These are phyloP conservation scores for Diaporthe amygdali DNA, from an alignment of 2,329 filamentous ascomycete genomes.

Conservation along the genomic window DNA sequence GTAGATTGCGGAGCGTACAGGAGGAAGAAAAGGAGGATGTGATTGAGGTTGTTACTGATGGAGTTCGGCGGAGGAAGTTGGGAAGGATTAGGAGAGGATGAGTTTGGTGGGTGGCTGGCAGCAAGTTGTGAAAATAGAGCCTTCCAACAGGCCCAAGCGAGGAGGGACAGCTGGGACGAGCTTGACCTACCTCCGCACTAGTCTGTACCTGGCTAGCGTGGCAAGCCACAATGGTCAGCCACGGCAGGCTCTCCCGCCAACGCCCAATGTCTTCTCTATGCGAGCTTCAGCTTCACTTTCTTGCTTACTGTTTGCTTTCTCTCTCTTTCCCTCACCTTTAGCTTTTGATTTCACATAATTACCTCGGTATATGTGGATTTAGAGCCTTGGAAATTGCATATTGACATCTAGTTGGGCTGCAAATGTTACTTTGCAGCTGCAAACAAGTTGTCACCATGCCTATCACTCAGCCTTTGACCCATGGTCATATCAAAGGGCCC, in stretches of 20 bases:
- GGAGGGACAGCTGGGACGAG: not conserved
- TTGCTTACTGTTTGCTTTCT: not conserved
- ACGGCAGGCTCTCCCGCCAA: not conserved
- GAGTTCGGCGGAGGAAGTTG: not conserved
- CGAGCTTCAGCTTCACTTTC: not conserved
- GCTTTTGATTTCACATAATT: no score
- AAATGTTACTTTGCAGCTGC: no score
- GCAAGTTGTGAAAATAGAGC: slow-evolving; percentile 15
- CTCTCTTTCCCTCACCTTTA: no score
- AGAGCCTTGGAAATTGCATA: no score
- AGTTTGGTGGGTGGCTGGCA: slow-evolving; percentile 3
- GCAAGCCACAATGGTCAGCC: not conserved
- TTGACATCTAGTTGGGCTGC: no score
- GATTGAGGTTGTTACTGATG: not conserved
- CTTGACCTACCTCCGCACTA: not conserved
- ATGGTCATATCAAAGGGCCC: no score
- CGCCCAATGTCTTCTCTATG: not conserved
- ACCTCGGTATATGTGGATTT: no score
- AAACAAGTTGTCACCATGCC: no score
- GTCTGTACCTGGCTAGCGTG: not conserved
- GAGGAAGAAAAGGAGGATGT: not conserved
- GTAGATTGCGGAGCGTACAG: not conserved
- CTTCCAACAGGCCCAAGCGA: not conserved
- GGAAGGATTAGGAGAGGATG: not conserved
- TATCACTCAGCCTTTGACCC: no score